These are phyloP conservation scores for Bryoglossum gracile DNA, from an alignment of 495 filamentous ascomycete genomes.

Conservation along the genomic window DNA sequence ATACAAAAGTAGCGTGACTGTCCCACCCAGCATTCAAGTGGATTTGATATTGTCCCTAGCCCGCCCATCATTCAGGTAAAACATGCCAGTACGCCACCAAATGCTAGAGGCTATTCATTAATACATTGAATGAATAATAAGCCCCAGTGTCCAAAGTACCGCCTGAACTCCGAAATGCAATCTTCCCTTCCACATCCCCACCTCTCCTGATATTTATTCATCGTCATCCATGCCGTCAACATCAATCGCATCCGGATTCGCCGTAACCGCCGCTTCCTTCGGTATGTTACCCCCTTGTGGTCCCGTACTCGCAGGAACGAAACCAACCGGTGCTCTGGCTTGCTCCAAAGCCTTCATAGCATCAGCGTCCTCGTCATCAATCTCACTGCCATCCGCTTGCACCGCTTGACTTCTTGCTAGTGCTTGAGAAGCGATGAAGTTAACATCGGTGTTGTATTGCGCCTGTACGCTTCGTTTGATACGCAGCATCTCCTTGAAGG, in stretches of 20 bases:
- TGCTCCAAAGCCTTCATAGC: slow-evolving; percentile 92
- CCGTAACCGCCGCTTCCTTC: slow-evolving; percentile 35
- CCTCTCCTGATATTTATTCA: too few species aligned
- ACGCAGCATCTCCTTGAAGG: slow-evolving; percentile 97
- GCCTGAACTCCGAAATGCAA: too few species aligned
- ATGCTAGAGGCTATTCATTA: too few species aligned
- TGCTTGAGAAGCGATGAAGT: slow-evolving; percentile 95
- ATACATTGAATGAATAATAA: too few species aligned
- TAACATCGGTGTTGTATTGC: slow-evolving; percentile 97
- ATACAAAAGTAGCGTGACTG: too few species aligned
- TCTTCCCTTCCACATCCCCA: too few species aligned
- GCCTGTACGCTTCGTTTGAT: slow-evolving; percentile 97
- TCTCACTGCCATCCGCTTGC: slow-evolving; percentile 37
- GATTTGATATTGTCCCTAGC: too few species aligned
- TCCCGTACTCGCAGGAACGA: slow-evolving; percentile 79
- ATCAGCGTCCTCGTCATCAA: slow-evolving; percentile 49
- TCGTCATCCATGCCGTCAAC: slow-evolving; percentile 49
- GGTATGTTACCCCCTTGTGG: slow-evolving; percentile 62
- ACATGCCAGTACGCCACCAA: too few species aligned
- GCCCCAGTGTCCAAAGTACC: too few species aligned
- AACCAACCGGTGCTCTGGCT: slow-evolving; percentile 80
- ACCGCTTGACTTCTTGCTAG: slow-evolving; percentile 69
- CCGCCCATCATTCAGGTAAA: too few species aligned
- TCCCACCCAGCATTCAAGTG: too few species aligned
- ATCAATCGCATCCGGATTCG: slow-evolving; percentile 87